Evolutionary conservation across 495 filamentous ascomycete species (phyloP), one percentile per base, ranked within the genome.

Genomic region (Lasiosphaeria hispida): DNA sequence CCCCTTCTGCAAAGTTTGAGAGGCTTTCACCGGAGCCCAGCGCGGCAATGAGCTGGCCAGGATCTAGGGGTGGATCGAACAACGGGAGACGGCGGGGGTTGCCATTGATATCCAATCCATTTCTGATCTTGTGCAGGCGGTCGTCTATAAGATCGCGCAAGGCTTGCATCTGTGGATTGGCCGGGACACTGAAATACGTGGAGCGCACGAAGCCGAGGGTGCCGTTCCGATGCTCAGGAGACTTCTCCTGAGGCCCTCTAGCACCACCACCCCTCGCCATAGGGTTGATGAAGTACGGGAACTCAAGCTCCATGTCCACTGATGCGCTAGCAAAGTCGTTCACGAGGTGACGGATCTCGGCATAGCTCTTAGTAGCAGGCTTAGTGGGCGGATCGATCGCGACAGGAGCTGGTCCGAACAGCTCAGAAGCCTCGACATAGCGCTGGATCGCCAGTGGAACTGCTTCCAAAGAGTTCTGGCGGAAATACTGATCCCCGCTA

Each of bases 41-140:
- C 3, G 64, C 72, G 11, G 15, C 33, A 3, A 69, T 55, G 0
- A 73, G 57, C 7, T 45, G 4, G 2, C 47, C 57, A 2, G 65
- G 62, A 51, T 76, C 69, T 13, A 75, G 45, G 19, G 68, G 65
- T 10, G 71, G 69, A 15, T 69, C 66, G 33, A 58, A 72, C 5
- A 75, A 60, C 15, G 65, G 10, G n/a, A 70, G 69, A 2, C 10
- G 11, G 10, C 45, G 54, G 2, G 19, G 10, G 6, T 50, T 36
- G 5, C 72, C 73, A 30, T 76, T 62, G 52, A 76, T 72, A 43
- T 76, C 68, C 56, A 35, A 33, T 15, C 45, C 59, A 43, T 73
- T 55, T 4, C 70, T 61, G 44, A 74, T 69, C 56, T 75, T 75
- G 60, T 44, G 72, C 15, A 75, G 64, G 0, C 72, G 63, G 40